These are phyloP conservation scores for Paramecium sexaurelia DNA, from an alignment of 73 alveolate species.

Conservation along the genomic window DNA sequence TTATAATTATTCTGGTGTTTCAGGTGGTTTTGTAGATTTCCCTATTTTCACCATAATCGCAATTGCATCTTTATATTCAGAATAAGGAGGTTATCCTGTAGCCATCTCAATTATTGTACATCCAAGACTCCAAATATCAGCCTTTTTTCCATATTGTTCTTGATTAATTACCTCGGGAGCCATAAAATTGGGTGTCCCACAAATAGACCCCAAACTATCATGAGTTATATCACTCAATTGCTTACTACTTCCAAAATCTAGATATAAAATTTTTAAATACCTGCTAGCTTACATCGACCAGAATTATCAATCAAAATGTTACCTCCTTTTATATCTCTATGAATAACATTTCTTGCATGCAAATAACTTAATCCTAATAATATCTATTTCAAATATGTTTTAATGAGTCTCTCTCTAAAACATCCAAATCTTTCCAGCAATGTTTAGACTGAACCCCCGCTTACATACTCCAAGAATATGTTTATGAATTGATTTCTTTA, in stretches of 20 bases:
- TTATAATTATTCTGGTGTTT: slow-evolving; percentile 74
- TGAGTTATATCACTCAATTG: slow-evolving; percentile 52
- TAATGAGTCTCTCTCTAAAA: slow-evolving; percentile 77
- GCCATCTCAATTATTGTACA: slow-evolving; percentile 95
- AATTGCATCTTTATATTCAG: slow-evolving; percentile 70
- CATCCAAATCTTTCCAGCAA: slow-evolving; percentile 75
- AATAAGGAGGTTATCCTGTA: slow-evolving; percentile 90
- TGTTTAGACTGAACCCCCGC: slow-evolving; percentile 81
- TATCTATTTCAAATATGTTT: slow-evolving; percentile 76
- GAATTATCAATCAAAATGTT: slow-evolving; percentile 81
- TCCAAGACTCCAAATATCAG: slow-evolving; percentile 98
- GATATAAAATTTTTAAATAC: not conserved
- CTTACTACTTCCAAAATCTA: slow-evolving; percentile 82
- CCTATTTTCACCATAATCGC: slow-evolving; percentile 68
- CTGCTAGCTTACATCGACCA: slow-evolving; percentile 77
- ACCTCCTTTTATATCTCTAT: slow-evolving; percentile 96
- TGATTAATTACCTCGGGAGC: slow-evolving; percentile 97
- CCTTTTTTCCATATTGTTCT: slow-evolving; percentile 79
- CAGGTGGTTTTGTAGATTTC: slow-evolving; percentile 71
- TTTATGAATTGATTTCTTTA: slow-evolving; percentile 73
- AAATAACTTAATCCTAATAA: slow-evolving; percentile 88
- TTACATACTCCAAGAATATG: slow-evolving; percentile 82
- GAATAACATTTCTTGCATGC: slow-evolving; percentile 85
- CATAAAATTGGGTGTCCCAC: slow-evolving; percentile 96
- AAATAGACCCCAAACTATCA: slow-evolving; percentile 76